phyloP scores from a whole-genome alignment of 2,329 filamentous ascomycete genomes.

The Pseudocercospora cruenta region DNA sequence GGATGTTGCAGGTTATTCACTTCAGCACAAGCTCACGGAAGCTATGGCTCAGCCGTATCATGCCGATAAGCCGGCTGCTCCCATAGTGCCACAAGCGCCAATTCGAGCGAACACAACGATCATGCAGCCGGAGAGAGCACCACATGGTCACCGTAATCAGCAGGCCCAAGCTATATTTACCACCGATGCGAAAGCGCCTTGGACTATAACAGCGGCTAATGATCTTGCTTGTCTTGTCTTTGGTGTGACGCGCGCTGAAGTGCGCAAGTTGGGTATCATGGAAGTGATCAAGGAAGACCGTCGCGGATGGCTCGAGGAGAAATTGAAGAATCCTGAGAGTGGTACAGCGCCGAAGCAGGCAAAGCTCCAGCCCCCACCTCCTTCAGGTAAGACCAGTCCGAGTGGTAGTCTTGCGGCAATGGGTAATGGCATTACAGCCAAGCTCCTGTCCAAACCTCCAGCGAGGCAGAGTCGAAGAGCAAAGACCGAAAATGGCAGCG shows the following conservation, averaged over 20 bases:
- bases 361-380: constrained; percentile 26
- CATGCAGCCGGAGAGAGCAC: constrained; percentile 47
- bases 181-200: constrained; percentile 86
- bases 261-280: constrained; percentile 90
- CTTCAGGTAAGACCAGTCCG: constrained; percentile 42
- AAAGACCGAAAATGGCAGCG: constrained; percentile 65
- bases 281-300: constrained; percentile 92
- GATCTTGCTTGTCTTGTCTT: constrained; percentile 97
- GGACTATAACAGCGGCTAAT: constrained; percentile 95
- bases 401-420: constrained; percentile 59
- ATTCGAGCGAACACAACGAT: constrained; percentile 39
- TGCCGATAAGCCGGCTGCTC: constrained; percentile 55
- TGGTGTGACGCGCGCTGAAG: constrained; percentile 95
- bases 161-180: constrained; percentile 98
- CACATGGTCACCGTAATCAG: constrained; percentile 85
- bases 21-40: constrained; percentile 84
- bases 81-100: constrained; percentile 38
- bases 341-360: constrained; percentile 28
- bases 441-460: constrained; percentile 80
- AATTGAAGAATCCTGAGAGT: constrained; percentile 68
- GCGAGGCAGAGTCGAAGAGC: constrained; percentile 64
- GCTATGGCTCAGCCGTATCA: constrained; percentile 81
- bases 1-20: constrained; percentile 72
- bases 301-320: constrained; percentile 85
- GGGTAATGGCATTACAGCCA: constrained; percentile 83